These are phyloP conservation scores for Termitomyces sp. DNA, from an alignment of 768 basidiomycete genomes.

Conservation along the genomic window DNA sequence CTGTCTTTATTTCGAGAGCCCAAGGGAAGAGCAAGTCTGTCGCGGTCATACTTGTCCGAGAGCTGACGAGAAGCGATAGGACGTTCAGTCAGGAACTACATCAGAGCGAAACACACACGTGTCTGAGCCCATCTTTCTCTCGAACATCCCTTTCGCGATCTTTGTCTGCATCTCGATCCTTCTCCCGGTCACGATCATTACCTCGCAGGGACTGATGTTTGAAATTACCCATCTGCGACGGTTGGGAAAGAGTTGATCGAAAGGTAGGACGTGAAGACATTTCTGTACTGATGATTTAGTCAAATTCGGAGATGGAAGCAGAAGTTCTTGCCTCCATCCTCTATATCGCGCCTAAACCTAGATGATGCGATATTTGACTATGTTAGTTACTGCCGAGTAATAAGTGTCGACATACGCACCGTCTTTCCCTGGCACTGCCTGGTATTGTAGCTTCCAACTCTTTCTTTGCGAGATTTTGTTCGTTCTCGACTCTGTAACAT, in stretches of 20 bases:
- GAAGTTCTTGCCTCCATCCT: conserved; percentile 56
- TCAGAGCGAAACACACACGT: conserved; percentile 39
- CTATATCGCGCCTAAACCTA: conserved; percentile 73
- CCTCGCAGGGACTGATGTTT: conserved; percentile 80
- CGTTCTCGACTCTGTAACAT: conserved; percentile 46
- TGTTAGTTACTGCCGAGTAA: conserved; percentile 2
- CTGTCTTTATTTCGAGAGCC: conserved; percentile 60
- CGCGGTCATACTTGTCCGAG: conserved; percentile 85
- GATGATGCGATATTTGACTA: conserved; percentile 11
- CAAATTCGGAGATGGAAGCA: neutral
- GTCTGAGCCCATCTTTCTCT: conserved; percentile 75
- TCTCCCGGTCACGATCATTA: conserved; percentile 51
- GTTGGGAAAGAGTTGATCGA: conserved; percentile 68
- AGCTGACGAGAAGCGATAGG: conserved; percentile 39
- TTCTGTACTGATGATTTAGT: conserved; percentile 27
- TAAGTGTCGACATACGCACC: conserved; percentile 34
- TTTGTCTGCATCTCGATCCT: conserved; percentile 41
- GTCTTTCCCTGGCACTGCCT: conserved; percentile 57
- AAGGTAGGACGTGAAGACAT: conserved; percentile 60
- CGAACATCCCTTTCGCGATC: conserved; percentile 56
- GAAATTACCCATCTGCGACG: conserved; percentile 92
- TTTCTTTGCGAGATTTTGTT: conserved; percentile 61
- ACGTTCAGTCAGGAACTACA: conserved; percentile 1
- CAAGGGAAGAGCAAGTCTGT: conserved; percentile 57
- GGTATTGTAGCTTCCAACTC: conserved; percentile 58